These are phyloP conservation scores for Cladosporium phlei DNA, from an alignment of 2,329 filamentous ascomycete genomes.

Conservation along the genomic window DNA sequence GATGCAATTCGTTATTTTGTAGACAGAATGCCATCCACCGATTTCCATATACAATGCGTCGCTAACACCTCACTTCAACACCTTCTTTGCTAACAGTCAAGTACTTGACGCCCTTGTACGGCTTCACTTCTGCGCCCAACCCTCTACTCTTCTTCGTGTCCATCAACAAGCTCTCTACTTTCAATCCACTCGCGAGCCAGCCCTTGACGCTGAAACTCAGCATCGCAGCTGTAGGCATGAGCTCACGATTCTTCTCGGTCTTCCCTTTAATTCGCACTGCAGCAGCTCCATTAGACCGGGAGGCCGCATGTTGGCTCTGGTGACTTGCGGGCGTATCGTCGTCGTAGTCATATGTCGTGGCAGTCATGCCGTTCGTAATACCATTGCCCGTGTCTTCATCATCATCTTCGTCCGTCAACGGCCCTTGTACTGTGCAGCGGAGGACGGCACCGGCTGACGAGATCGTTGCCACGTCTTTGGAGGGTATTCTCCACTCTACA, in stretches of 20 bases:
- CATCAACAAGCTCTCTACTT: slow-evolving; percentile 57
- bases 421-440: slow-evolving; percentile 73
- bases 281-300: not conserved
- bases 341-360: slow-evolving; percentile 38
- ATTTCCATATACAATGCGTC: not conserved
- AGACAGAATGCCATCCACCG: not conserved
- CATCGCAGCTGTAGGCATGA: slow-evolving; percentile 47
- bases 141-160: slow-evolving; percentile 77
- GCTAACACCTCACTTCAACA: slow-evolving; percentile 44
- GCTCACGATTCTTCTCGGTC: slow-evolving; percentile 33
- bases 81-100: slow-evolving; percentile 64
- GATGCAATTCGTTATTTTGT: not conserved
- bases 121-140: slow-evolving; percentile 80
- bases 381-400: slow-evolving; percentile 38
- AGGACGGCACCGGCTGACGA: slow-evolving; percentile 51
- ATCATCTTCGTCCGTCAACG: slow-evolving; percentile 44
- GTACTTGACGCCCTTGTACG: slow-evolving; percentile 98
- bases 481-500: slow-evolving; percentile 78
- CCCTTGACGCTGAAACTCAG: slow-evolving; percentile 54
- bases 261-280: slow-evolving; percentile 15
- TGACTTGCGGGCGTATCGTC: slow-evolving; percentile 27
- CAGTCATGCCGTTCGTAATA: slow-evolving; percentile 35
- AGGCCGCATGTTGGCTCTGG: slow-evolving; percentile 7
- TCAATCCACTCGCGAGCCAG: slow-evolving; percentile 61
- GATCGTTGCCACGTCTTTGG: slow-evolving; percentile 62